A percentile compares a stretch with the other conserved stretches of the same genome.
Evolutionary conservation across 441 rosid species (phyloP).

Genomic region (Pelargonium myrrhifolium): DNA sequence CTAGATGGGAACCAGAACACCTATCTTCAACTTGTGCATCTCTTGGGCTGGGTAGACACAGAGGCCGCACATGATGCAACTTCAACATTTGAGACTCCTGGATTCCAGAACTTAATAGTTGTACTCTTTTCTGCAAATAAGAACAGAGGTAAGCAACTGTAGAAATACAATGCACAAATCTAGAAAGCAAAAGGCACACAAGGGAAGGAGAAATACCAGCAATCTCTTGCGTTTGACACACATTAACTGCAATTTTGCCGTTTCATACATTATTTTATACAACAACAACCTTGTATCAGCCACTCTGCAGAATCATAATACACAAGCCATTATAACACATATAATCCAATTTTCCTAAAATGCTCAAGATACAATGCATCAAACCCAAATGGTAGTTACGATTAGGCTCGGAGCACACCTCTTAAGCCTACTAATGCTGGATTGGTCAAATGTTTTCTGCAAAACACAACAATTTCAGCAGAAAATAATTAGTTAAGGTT

Average conservation of each 20-base stretch:
- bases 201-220: slow-evolving; percentile 41
- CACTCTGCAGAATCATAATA: slow-evolving; percentile 43
- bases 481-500: slow-evolving; percentile 14
- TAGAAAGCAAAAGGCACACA: background rate
- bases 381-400: slow-evolving; percentile 14
- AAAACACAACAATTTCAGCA: slow-evolving; percentile 21
- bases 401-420: slow-evolving; percentile 37
- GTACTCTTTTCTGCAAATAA: slow-evolving; percentile 49
- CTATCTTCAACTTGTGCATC: slow-evolving; percentile 19
- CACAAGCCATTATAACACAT: slow-evolving; percentile 19
- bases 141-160: slow-evolving; percentile 16
- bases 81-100: slow-evolving; percentile 49
- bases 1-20: slow-evolving; percentile 21
- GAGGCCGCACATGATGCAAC: slow-evolving; percentile 27
- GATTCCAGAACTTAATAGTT: slow-evolving; percentile 38
- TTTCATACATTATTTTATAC: slow-evolving; percentile 48
- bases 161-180: slow-evolving; percentile 5
- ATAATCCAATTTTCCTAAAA: slow-evolving; percentile 12
- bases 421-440: slow-evolving; percentile 28
- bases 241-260: slow-evolving; percentile 57
- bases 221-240: slow-evolving; percentile 40
- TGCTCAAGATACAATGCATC: slow-evolving; percentile 10
- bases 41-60: slow-evolving; percentile 24
- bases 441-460: slow-evolving; percentile 39
- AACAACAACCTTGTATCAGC: slow-evolving; percentile 48